Evolutionary conservation across 768 basidiomycete species (phyloP).

Genomic region (Steccherinum ochraceum): DNA sequence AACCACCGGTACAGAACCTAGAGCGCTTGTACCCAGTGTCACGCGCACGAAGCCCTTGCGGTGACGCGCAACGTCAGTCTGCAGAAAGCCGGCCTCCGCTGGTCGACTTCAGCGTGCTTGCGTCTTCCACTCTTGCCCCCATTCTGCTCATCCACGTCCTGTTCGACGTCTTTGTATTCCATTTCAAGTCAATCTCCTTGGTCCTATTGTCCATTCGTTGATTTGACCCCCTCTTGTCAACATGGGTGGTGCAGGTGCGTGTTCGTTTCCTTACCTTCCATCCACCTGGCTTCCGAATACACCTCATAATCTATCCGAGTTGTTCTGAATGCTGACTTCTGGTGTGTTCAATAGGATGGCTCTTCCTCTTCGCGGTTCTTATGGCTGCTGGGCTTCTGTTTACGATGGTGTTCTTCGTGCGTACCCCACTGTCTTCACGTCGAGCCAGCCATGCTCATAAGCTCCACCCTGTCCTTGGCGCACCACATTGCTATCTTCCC

Average conservation of each 20-base stretch:
- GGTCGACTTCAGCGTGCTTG: not conserved
- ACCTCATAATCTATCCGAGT: too few species aligned
- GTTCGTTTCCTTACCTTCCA: not conserved
- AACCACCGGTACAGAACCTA: too few species aligned
- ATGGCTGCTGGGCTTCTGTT: constrained; percentile 93
- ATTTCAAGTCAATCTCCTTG: constrained; percentile 1
- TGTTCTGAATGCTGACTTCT: not conserved
- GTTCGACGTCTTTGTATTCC: not conserved
- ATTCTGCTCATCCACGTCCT: not conserved
- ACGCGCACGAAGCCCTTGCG: not conserved
- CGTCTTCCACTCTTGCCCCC: not conserved
- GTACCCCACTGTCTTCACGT: constrained; percentile 27
- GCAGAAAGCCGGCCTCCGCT: not conserved
- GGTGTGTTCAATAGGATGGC: constrained; percentile 59
- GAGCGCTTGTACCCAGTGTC: too few species aligned
- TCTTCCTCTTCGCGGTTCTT: constrained; percentile 95
- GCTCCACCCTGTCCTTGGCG: not conserved
- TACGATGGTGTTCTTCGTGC: constrained; percentile 98
- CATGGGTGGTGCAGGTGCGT: constrained; percentile 10
- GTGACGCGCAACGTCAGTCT: not conserved
- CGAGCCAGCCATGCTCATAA: not conserved
- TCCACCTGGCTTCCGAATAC: not conserved
- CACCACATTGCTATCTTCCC: not conserved
- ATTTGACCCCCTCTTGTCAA: not conserved
- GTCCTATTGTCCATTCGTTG: not conserved